Base-by-base conservation (phyloP, 225 moss, liverwort and hornwort genomes). In the Ulota crispa region DNA sequence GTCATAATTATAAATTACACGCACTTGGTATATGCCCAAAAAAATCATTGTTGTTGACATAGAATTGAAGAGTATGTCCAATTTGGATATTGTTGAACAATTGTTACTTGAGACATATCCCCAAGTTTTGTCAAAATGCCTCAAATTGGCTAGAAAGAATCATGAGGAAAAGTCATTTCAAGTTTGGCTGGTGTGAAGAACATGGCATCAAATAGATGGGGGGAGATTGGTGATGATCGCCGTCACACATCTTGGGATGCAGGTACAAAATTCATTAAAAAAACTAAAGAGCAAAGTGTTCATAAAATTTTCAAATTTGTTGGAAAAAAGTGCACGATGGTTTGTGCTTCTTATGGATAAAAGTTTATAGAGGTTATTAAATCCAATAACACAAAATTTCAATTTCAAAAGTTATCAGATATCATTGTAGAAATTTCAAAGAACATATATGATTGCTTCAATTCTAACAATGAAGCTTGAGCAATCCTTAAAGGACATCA, bases 191-290 rank as follows among this genome's bases (percentile, higher is more conserved):
- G 3, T 76, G 18, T 86, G 4, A 86, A 42, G 56, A 64, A 50
- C 72, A 80, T 83, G 77, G 67, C 80, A 18, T 23, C 77, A 27
- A 61, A 61, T 59, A 80, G 59, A 52, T 83, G 30, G 24, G 59
- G 26, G 2, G 80, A 80, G 21, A 50, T 3, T 68, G 23, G 69
- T 30, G 69, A 84, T 3, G 84, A 84, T 50, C 37, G 45, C 0
- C 19, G 20, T 9, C 83, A 64, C 8, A 81, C 83, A 68, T 84
- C 84, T 62, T 45, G 36, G 63, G 56, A 87, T 73, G 84, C 73
- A 87, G 78, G 87, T 87, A n/a, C 43, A 55, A 73, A 68, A 4
- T 27, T 60, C 9, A 50, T 69, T 50, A 37, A 2, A 69, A 8
- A 37, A 36, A 60, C 15, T 13, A 0, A 69, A 61, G 3, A 52